Evolutionary conservation across 108 stramenopile genomes (phyloP).

Genomic region (Cylindrotheca closterium): DNA sequence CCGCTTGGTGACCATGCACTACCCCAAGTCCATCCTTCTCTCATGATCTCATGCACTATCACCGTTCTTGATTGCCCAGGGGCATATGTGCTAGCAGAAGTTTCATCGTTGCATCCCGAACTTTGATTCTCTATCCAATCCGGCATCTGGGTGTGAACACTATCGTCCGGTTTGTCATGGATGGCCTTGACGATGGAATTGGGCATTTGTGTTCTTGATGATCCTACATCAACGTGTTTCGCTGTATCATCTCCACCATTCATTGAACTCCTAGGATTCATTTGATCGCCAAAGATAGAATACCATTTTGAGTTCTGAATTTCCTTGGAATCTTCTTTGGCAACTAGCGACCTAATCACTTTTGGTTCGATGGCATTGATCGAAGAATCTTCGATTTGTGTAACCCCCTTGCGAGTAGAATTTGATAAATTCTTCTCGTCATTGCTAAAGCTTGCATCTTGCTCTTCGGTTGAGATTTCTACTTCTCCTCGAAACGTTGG

Average conservation of each 20-base stretch:
- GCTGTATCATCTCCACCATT: not conserved
- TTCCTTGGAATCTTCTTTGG: slow-evolving; percentile 11
- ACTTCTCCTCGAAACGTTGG: no score
- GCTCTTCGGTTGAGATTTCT: no score
- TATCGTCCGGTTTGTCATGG: not conserved
- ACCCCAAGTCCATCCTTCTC: slow-evolving; percentile 62
- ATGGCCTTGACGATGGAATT: slow-evolving; percentile 12
- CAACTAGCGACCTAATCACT: slow-evolving; percentile 19
- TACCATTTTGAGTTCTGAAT: no score
- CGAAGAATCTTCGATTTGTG: no score
- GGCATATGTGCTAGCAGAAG: slow-evolving; percentile 30
- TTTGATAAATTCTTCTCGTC: no score
- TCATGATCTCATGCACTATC: slow-evolving; percentile 49
- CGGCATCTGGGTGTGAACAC: slow-evolving; percentile 27
- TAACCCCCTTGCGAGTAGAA: no score
- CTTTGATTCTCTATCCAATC: slow-evolving; percentile 45
- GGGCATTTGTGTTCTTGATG: not conserved
- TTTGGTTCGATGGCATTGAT: slow-evolving; percentile 28
- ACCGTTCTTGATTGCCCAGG: slow-evolving; percentile 42
- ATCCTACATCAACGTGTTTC: not conserved
- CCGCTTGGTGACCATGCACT: slow-evolving; percentile 76
- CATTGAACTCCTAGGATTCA: not conserved
- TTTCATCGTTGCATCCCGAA: slow-evolving; percentile 3
- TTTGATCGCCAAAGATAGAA: no score
- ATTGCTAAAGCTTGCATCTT: no score